These are phyloP conservation scores for Moringa oleifera DNA, from an alignment of 345 rosid genomes.

Conservation along the genomic window DNA sequence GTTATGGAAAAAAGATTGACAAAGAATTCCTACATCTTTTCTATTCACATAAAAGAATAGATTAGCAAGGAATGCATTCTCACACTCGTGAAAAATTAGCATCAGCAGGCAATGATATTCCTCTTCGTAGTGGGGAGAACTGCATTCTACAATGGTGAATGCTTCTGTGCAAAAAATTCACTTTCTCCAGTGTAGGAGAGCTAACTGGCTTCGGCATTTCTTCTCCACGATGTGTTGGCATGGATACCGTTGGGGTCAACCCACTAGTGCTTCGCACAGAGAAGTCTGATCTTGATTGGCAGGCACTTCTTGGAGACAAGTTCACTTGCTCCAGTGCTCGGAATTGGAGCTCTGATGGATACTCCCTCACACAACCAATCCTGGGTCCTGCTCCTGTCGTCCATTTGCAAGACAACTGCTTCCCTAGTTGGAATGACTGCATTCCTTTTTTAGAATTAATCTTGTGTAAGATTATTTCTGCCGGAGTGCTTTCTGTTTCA, in stretches of 20 bases:
- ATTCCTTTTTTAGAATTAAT: constrained; percentile 52
- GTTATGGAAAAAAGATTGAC: constrained; percentile 23
- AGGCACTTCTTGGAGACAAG: constrained; percentile 68
- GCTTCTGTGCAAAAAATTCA: background rate
- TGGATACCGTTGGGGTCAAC: constrained; percentile 6
- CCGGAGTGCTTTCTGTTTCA: constrained; percentile 33
- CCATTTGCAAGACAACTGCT: constrained; percentile 81
- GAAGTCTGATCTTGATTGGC: constrained; percentile 29
- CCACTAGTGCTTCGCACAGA: constrained; percentile 20
- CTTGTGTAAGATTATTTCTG: constrained; percentile 50
- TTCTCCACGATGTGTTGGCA: constrained; percentile 1
- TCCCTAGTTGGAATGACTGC: constrained; percentile 73
- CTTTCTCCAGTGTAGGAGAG: constrained; percentile 1
- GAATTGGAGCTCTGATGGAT: constrained; percentile 77
- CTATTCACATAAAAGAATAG: constrained; percentile 57
- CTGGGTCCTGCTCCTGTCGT: constrained; percentile 98
- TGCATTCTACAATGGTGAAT: constrained; percentile 3
- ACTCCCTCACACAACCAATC: constrained; percentile 87
- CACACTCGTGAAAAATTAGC: background rate
- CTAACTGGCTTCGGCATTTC: constrained; percentile 3
- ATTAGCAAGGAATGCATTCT: constrained; percentile 17
- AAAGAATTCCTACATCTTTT: constrained; percentile 41
- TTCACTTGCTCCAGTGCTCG: constrained; percentile 77
- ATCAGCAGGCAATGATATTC: constrained; percentile 23
- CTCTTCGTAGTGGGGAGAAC: constrained; percentile 25